A percentile compares a stretch with the other conserved stretches of the same genome.
These are phyloP conservation scores for Hericium erinaceus DNA, from an alignment of 768 basidiomycete species.

Conservation along the genomic window DNA sequence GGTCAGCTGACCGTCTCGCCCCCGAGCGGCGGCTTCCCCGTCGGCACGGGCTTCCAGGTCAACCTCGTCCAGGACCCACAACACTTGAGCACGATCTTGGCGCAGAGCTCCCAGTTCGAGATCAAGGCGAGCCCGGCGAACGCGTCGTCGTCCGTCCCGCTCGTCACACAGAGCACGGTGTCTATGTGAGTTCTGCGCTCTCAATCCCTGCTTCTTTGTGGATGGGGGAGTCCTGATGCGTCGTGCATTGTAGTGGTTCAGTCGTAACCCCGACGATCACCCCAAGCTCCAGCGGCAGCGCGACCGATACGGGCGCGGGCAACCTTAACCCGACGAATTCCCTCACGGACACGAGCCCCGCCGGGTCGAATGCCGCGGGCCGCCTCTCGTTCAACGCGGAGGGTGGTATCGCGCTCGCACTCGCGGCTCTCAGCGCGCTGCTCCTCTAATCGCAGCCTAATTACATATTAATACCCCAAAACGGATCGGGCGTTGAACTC, in stretches of 20 bases:
- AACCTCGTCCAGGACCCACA: constrained; percentile 52
- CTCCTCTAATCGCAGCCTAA: constrained; percentile 1
- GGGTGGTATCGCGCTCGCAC: constrained; percentile 1
- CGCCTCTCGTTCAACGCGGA: not conserved
- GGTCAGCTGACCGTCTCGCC: constrained; percentile 35
- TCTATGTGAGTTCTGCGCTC: not conserved
- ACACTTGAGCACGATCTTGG: constrained; percentile 44
- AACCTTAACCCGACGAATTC: constrained; percentile 6
- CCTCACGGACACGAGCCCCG: not conserved
- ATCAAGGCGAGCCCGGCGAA: constrained; percentile 25
- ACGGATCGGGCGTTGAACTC: no score
- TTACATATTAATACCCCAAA: no score
- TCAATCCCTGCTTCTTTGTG: not conserved
- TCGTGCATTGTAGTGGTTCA: not conserved
- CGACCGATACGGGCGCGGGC: not conserved
- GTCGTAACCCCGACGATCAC: not conserved
- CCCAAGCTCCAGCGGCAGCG: not conserved
- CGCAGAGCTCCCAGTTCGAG: constrained; percentile 61
- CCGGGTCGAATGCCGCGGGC: constrained; percentile 3
- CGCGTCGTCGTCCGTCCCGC: constrained; percentile 1
- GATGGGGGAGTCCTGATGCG: not conserved
- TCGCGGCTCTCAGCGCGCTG: constrained; percentile 7
- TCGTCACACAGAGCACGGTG: not conserved
- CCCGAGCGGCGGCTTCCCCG: constrained; percentile 57
- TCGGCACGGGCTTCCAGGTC: constrained; percentile 55